Evolutionary conservation across 352 stramenopile species (phyloP).

Genomic region (Phytophthora hybrid): DNA sequence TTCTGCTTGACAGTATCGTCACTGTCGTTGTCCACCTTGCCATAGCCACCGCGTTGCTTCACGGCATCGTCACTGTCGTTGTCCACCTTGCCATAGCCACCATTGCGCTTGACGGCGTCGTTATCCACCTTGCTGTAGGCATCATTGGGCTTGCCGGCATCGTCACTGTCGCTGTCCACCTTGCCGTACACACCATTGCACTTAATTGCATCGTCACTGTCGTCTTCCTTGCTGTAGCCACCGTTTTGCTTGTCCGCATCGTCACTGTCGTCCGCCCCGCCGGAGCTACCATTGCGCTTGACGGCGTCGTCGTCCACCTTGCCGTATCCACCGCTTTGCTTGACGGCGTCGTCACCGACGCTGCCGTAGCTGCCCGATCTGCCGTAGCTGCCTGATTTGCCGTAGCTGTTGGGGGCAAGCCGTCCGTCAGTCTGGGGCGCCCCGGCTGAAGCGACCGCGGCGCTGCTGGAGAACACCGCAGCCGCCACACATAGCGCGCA

Average conservation of each 20-base stretch:
- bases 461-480: background rate
- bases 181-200: background rate
- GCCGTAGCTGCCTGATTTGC: background rate
- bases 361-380: background rate
- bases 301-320: background rate
- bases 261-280: no score
- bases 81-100: no score
- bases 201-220: background rate
- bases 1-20: no score
- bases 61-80: no score
- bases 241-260: no score
- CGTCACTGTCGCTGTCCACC: background rate
- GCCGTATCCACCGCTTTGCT: background rate
- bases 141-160: background rate
- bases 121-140: no score
- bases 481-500: constrained; percentile 7
- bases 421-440: constrained; percentile 6
- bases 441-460: constrained; percentile 4
- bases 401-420: background rate
- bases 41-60: no score
- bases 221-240: no score
- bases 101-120: no score
- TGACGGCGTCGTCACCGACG: background rate
- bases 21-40: no score
- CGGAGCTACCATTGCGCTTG: no score